Evolutionary conservation across 106 monocot species (phyloP).

Genomic region (Platanthera guangdongensis): DNA sequence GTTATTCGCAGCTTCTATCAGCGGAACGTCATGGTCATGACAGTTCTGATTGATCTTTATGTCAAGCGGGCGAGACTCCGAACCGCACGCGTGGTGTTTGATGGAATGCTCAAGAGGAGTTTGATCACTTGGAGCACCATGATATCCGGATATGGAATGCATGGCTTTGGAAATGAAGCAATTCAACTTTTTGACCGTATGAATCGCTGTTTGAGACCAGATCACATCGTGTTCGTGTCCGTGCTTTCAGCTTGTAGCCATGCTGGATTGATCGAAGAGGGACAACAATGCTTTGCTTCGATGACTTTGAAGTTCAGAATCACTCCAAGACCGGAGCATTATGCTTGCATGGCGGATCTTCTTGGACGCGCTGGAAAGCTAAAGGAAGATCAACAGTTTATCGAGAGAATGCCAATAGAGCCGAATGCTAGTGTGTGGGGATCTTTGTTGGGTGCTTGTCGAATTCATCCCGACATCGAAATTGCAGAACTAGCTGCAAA

Average conservation of each 20-base stretch:
- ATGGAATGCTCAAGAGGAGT: conserved; percentile 17
- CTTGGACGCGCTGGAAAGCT: conserved; percentile 30
- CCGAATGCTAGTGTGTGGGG: conserved; percentile 29
- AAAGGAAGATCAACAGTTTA: conserved; percentile 16
- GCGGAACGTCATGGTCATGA: conserved; percentile 18
- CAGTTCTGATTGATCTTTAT: conserved; percentile 26
- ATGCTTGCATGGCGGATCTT: conserved; percentile 28
- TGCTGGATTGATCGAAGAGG: conserved; percentile 23
- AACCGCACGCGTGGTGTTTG: conserved; percentile 19
- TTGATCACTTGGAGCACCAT: conserved; percentile 34
- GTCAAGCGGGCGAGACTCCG: conserved; percentile 16
- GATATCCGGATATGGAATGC: conserved; percentile 38
- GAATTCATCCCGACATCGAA: conserved; percentile 22
- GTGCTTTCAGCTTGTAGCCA: conserved; percentile 35
- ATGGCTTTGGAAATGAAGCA: conserved; percentile 24
- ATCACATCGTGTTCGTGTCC: conserved; percentile 29
- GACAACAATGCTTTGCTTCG: conserved; percentile 23
- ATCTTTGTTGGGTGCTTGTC: conserved; percentile 27
- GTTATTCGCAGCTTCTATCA: conserved; percentile 11
- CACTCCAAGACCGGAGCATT: conserved; percentile 21
- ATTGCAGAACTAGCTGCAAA: conserved; percentile 34
- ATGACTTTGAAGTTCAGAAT: conserved; percentile 16
- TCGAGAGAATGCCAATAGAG: conserved; percentile 25
- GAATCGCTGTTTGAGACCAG: conserved; percentile 9
- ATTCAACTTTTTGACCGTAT: conserved; percentile 18